These are phyloP conservation scores for Candida andamanensis DNA, from an alignment of 805 yeast species.

Conservation along the genomic window DNA sequence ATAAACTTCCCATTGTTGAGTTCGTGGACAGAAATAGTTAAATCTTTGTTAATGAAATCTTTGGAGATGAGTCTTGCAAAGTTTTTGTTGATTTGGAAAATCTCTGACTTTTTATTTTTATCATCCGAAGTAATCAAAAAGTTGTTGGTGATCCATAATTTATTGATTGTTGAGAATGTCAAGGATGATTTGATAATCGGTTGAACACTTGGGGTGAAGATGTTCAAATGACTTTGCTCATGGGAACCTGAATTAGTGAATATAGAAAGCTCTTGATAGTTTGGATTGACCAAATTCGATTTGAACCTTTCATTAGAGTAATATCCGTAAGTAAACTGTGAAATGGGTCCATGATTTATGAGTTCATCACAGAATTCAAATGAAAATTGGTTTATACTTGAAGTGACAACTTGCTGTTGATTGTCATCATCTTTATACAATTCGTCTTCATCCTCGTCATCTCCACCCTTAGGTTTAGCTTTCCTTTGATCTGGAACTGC, in stretches of 20 bases:
- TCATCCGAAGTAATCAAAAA: slow-evolving; percentile 71
- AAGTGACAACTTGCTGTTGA: slow-evolving; percentile 17
- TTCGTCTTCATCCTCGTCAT: slow-evolving; percentile 46
- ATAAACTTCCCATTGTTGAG: slow-evolving; percentile 52
- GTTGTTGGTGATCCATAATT: slow-evolving; percentile 68
- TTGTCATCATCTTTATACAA: slow-evolving; percentile 32
- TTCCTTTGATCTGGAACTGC: no score
- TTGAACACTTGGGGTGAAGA: slow-evolving; percentile 62
- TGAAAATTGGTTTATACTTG: slow-evolving; percentile 9
- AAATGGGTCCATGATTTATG: slow-evolving; percentile 66
- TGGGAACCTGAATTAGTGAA: slow-evolving; percentile 67
- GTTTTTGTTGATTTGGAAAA: slow-evolving; percentile 57
- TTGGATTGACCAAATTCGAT: slow-evolving; percentile 67
- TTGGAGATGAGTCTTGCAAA: slow-evolving; percentile 58
- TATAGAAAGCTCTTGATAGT: slow-evolving; percentile 58
- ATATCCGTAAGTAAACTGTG: slow-evolving; percentile 62
- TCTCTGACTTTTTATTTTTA: slow-evolving; percentile 57
- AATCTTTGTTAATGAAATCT: slow-evolving; percentile 57
- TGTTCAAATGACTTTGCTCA: slow-evolving; percentile 48
- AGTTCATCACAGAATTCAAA: slow-evolving; percentile 51
- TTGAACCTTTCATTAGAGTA: slow-evolving; percentile 48
- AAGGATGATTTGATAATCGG: slow-evolving; percentile 66
- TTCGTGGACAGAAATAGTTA: slow-evolving; percentile 65
- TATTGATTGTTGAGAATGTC: slow-evolving; percentile 65
- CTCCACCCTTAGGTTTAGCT: slow-evolving; percentile 14